Percentiles rank a stretch among this genome's conserved stretches.
These are phyloP conservation scores for Citrus unshiu DNA, from an alignment of 345 rosid species.

Conservation along the genomic window DNA sequence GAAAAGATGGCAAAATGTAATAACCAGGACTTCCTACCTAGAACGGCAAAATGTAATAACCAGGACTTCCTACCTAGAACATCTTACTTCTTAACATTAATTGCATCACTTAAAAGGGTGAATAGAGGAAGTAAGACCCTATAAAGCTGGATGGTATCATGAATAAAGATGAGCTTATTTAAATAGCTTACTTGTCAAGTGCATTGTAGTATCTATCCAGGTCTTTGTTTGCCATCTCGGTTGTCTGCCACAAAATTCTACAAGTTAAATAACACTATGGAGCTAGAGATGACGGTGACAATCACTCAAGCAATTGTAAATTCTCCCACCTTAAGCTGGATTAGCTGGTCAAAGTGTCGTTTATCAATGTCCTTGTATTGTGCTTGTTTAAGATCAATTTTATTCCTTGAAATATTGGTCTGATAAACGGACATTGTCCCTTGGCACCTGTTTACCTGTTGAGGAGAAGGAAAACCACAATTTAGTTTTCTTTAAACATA, in stretches of 20 bases:
- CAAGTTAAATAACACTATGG: slow-evolving; percentile 6
- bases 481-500: background rate
- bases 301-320: slow-evolving; percentile 1
- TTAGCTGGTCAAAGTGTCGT: slow-evolving; percentile 82
- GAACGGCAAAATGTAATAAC: background rate
- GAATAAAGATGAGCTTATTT: background rate
- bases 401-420: slow-evolving; percentile 77
- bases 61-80: background rate
- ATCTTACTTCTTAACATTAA: background rate
- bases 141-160: background rate
- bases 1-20: background rate
- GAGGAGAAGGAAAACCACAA: slow-evolving; percentile 3
- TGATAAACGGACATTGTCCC: slow-evolving; percentile 88
- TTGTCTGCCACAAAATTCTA: slow-evolving; percentile 56
- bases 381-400: slow-evolving; percentile 75
- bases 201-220: slow-evolving; percentile 96
- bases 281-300: slow-evolving; percentile 3
- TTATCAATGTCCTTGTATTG: slow-evolving; percentile 96
- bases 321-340: slow-evolving; percentile 79
- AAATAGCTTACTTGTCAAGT: slow-evolving; percentile 85
- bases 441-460: slow-evolving; percentile 60
- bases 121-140: background rate
- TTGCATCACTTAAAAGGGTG: background rate
- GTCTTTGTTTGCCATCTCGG: slow-evolving; percentile 99
- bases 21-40: background rate